These are phyloP conservation scores for Arabis hirsuta DNA, from an alignment of 345 rosid species.

Conservation along the genomic window DNA sequence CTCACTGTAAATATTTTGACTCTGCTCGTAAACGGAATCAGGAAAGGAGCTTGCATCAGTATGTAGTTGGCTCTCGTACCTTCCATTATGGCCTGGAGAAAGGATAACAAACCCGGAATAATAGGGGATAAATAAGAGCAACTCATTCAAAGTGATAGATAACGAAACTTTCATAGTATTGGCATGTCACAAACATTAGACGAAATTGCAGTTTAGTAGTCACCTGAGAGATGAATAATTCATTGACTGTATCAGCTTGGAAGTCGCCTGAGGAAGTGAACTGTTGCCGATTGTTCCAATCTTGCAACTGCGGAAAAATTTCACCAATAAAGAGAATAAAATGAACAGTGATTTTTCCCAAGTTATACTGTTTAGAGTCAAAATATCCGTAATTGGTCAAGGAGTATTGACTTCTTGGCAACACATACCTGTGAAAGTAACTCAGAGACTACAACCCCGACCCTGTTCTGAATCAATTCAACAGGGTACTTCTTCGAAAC, in stretches of 20 bases:
- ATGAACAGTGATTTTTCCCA: conserved; percentile 30
- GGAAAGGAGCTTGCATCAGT: conserved; percentile 93
- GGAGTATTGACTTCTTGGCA: conserved; percentile 17
- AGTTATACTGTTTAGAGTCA: conserved; percentile 24
- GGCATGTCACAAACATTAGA: conserved; percentile 19
- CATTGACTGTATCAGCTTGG: conserved; percentile 92
- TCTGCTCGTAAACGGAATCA: conserved; percentile 95
- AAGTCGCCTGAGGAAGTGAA: conserved; percentile 83
- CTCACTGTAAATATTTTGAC: conserved; percentile 95
- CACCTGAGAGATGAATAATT: conserved; percentile 94
- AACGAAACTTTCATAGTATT: conserved; percentile 1
- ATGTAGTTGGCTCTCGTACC: conserved; percentile 92
- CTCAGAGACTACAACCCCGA: conserved; percentile 76
- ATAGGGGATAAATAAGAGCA: conserved; percentile 1
- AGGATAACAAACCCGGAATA: conserved; percentile 32
- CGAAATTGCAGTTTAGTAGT: conserved; percentile 40
- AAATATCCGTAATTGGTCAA: conserved; percentile 1
- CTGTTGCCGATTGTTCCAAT: conserved; percentile 91
- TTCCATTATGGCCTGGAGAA: conserved; percentile 73
- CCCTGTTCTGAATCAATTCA: conserved; percentile 71
- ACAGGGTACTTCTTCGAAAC: conserved; percentile 57
- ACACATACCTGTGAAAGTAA: conserved; percentile 87
- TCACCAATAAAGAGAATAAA: conserved; percentile 33
- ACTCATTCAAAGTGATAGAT: conserved; percentile 1
- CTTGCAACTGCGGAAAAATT: conserved; percentile 70